Evolutionary conservation across 2,329 filamentous ascomycete species (phyloP).

Genomic region (Ambrosiella cleistominuta): DNA sequence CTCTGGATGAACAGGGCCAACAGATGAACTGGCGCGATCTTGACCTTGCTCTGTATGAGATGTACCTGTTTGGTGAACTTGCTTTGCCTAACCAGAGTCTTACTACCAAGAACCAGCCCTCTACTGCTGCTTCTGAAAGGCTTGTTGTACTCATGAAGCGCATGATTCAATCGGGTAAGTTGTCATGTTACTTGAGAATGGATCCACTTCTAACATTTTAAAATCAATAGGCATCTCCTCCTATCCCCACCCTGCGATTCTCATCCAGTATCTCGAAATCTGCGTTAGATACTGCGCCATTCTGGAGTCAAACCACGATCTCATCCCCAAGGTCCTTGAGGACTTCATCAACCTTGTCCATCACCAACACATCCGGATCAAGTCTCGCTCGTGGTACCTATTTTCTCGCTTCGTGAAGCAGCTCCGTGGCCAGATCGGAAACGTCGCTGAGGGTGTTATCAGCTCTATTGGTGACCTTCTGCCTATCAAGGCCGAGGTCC

Average conservation of each 20-base stretch:
- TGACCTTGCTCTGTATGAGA: constrained; percentile 83
- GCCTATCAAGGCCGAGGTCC: constrained; percentile 75
- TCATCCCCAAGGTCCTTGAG: constrained; percentile 74
- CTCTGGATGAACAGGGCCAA: constrained; percentile 53
- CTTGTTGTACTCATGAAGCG: constrained; percentile 84
- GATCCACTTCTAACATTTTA: neutral
- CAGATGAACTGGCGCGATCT: constrained; percentile 88
- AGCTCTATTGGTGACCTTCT: constrained; percentile 77
- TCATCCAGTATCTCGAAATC: constrained; percentile 96
- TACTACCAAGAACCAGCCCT: constrained; percentile 71
- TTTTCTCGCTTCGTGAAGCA: constrained; percentile 88
- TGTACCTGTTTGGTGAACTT: constrained; percentile 88
- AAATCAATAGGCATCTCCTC: constrained; percentile 50
- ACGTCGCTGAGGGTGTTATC: constrained; percentile 81
- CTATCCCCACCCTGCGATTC: constrained; percentile 77
- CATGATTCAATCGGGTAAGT: constrained; percentile 79
- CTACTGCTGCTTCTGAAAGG: constrained; percentile 59
- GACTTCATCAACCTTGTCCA: constrained; percentile 85
- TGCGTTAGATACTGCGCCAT: constrained; percentile 86
- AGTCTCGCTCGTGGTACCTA: constrained; percentile 87
- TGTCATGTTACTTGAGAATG: constrained; percentile 16
- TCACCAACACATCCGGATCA: constrained; percentile 70
- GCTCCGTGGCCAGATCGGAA: constrained; percentile 64
- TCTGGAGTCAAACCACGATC: constrained; percentile 67
- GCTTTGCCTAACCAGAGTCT: constrained; percentile 76